Conservation (phyloP, 257 asterid genomes). For the Marsdenia floribunda region DNA sequence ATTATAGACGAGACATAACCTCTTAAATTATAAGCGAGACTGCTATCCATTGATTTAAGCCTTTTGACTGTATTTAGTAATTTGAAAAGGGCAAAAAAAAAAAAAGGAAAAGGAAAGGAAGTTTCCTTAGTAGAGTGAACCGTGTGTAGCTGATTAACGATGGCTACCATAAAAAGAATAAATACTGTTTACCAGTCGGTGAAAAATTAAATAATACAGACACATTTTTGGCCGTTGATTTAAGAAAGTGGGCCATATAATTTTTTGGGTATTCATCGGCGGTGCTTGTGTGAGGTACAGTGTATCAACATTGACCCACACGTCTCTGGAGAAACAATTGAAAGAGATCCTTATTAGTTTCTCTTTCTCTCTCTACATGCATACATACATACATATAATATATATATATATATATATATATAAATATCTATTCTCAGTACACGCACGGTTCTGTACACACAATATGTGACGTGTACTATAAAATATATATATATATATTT, state of each 20-base stretch:
- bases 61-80: too few species aligned
- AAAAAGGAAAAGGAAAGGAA: background rate
- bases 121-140: background rate
- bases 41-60: too few species aligned
- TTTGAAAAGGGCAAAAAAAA: too few species aligned
- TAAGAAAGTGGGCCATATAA: background rate
- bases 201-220: slow-evolving; percentile 1
- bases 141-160: background rate
- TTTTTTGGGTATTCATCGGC: background rate
- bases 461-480: too few species aligned
- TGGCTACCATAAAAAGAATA: background rate
- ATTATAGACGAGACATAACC: too few species aligned
- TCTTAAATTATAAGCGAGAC: too few species aligned
- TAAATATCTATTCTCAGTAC: background rate
- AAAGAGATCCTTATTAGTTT: background rate
- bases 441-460: background rate
- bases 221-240: background rate
- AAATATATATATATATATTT: too few species aligned
- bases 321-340: slow-evolving; percentile 1
- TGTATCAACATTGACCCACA: slow-evolving; percentile 5
- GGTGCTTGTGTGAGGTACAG: slow-evolving; percentile 1
- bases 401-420: too few species aligned
- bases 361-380: too few species aligned
- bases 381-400: too few species aligned
- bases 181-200: slow-evolving; percentile 3